Evolutionary conservation across 352 stramenopile species (phyloP).

Genomic region (Phytophthora syringae): DNA sequence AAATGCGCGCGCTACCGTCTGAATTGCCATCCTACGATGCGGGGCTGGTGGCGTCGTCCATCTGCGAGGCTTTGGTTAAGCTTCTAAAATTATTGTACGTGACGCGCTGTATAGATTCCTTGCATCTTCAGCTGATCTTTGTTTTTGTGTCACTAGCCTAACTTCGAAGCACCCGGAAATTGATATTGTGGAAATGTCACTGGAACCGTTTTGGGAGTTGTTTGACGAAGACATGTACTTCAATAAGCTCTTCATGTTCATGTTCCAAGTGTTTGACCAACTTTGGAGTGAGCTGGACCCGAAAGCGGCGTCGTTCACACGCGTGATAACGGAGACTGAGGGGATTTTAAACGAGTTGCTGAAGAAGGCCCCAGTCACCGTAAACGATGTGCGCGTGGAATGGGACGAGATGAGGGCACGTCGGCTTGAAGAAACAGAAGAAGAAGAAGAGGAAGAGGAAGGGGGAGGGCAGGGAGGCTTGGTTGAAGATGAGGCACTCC

Average conservation of each 20-base stretch:
- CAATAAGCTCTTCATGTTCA: conserved; percentile 76
- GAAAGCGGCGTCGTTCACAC: conserved; percentile 80
- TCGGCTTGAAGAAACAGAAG: conserved; percentile 23
- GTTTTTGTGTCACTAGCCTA: conserved; percentile 37
- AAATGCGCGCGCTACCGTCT: conserved; percentile 62
- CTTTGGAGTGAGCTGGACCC: conserved; percentile 65
- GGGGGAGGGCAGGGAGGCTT: conserved; percentile 24
- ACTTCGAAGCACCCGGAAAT: conserved; percentile 66
- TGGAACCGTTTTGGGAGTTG: conserved; percentile 85
- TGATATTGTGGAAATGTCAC: conserved; percentile 78
- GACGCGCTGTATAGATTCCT: background rate
- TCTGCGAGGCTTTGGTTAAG: conserved; percentile 76
- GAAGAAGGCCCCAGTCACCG: conserved; percentile 58
- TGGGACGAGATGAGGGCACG: conserved; percentile 63
- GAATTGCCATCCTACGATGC: conserved; percentile 69
- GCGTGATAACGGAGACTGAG: conserved; percentile 81
- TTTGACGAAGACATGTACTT: conserved; percentile 86
- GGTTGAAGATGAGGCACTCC: conserved; percentile 37
- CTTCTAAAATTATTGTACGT: conserved; percentile 79
- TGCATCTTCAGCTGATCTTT: conserved; percentile 16
- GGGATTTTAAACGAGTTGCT: conserved; percentile 71
- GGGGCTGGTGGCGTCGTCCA: conserved; percentile 68
- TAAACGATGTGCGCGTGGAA: conserved; percentile 72
- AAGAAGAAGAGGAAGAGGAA: conserved; percentile 43
- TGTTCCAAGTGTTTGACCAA: conserved; percentile 81